Conservation (phyloP, 495 filamentous ascomycete genomes). For the Xylaria sp. region DNA sequence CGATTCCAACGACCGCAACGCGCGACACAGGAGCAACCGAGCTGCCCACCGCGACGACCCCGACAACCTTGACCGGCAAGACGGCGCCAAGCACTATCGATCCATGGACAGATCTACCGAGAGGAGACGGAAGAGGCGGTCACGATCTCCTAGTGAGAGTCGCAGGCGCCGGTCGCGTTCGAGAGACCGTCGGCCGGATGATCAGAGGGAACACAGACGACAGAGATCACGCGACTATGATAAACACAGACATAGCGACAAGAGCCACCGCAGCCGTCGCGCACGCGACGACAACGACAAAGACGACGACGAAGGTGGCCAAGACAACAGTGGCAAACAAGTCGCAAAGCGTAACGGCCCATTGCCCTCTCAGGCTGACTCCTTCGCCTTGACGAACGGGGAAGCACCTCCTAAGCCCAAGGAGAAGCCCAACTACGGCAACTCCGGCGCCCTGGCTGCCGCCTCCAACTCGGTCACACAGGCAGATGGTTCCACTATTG, state of each 20-base stretch:
- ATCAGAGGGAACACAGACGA: constrained; percentile 28
- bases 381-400: constrained; percentile 64
- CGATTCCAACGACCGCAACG: constrained; percentile 33
- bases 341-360: constrained; percentile 58
- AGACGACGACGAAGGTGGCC: constrained; percentile 27
- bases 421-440: constrained; percentile 86
- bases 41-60: constrained; percentile 32
- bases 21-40: constrained; percentile 33
- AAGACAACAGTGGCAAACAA: constrained; percentile 31
- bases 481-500: constrained; percentile 70
- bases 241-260: constrained; percentile 29
- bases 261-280: constrained; percentile 29
- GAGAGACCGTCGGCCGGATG: constrained; percentile 34
- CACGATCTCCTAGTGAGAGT: constrained; percentile 44
- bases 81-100: constrained; percentile 32
- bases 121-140: constrained; percentile 41
- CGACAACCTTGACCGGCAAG: constrained; percentile 34
- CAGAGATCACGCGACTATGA: constrained; percentile 31
- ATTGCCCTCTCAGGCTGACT: constrained; percentile 72
- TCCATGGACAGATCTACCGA: constrained; percentile 35
- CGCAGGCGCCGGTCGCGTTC: constrained; percentile 44
- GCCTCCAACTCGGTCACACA: constrained; percentile 82
- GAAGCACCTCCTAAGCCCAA: constrained; percentile 67
- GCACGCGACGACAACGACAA: constrained; percentile 30
- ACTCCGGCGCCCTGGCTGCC: constrained; percentile 81